phyloP scores from a whole-genome alignment of 2,329 filamentous ascomycete genomes.

The Penicillium sp. region DNA sequence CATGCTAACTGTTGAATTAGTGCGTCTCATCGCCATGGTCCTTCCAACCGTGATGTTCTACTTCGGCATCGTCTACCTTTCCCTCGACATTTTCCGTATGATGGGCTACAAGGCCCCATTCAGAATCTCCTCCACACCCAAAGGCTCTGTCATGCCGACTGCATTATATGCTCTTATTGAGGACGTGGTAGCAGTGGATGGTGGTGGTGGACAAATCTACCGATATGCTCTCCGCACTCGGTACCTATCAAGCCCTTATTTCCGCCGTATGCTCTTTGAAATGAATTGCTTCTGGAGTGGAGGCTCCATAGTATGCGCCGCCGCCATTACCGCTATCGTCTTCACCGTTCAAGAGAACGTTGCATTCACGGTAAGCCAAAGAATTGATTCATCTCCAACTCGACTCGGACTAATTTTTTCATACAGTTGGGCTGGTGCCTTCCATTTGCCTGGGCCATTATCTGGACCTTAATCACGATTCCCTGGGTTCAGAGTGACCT shows the following conservation, averaged over 20 bases:
- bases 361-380: constrained; percentile 48
- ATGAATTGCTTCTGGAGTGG: constrained; percentile 60
- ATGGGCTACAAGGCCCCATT: constrained; percentile 55
- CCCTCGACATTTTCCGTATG: constrained; percentile 44
- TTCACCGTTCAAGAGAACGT: constrained; percentile 50
- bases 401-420: constrained; percentile 9
- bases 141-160: constrained; percentile 59
- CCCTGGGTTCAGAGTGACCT: constrained; percentile 49
- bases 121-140: constrained; percentile 62
- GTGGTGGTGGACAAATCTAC: constrained; percentile 57
- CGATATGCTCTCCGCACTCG: constrained; percentile 52
- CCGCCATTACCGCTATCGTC: constrained; percentile 49
- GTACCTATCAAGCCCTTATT: constrained; percentile 55
- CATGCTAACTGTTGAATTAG: constrained; percentile 21
- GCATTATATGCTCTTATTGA: constrained; percentile 65
- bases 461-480: constrained; percentile 49
- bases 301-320: constrained; percentile 50
- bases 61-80: constrained; percentile 44
- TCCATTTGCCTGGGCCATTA: constrained; percentile 43
- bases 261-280: constrained; percentile 54
- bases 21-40: constrained; percentile 46
- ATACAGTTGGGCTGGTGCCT: constrained; percentile 44
- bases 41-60: constrained; percentile 49
- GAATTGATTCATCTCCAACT: background rate
- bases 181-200: constrained; percentile 67